These are phyloP conservation scores for Dioszegia crocea DNA, from an alignment of 768 basidiomycete genomes.

Conservation along the genomic window DNA sequence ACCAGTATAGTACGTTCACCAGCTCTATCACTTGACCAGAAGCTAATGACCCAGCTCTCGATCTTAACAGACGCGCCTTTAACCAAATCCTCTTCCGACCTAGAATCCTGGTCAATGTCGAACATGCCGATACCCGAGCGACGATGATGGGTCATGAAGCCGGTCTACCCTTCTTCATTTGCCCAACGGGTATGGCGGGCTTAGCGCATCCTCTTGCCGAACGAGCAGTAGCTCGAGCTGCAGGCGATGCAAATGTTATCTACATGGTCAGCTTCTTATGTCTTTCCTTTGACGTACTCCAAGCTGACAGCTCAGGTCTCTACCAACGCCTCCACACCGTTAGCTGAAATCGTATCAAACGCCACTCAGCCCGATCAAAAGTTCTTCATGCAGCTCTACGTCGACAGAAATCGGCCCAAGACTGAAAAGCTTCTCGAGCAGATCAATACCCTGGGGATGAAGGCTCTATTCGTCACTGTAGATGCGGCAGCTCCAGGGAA, in stretches of 20 bases:
- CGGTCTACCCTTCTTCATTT: constrained; percentile 51
- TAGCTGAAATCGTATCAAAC: constrained; percentile 43
- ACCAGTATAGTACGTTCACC: constrained; percentile 40
- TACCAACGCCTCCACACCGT: constrained; percentile 49
- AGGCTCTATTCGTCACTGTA: constrained; percentile 49
- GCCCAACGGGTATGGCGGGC: constrained; percentile 51
- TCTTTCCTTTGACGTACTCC: too few relatives aligned
- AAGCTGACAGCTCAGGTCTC: constrained; percentile 39
- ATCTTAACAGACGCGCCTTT: constrained; percentile 35
- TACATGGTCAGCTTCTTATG: constrained; percentile 33
- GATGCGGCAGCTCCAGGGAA: constrained; percentile 49
- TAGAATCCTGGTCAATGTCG: constrained; percentile 46
- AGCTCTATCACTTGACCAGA: not conserved
- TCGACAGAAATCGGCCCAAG: constrained; percentile 43
- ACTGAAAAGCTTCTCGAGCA: constrained; percentile 42
- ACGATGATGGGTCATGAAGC: constrained; percentile 47
- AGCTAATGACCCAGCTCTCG: constrained; percentile 24
- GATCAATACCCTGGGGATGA: constrained; percentile 44
- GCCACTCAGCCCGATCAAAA: constrained; percentile 27
- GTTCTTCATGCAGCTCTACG: constrained; percentile 52
- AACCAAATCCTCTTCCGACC: constrained; percentile 50
- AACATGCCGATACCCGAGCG: constrained; percentile 41
- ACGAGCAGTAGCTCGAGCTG: constrained; percentile 42
- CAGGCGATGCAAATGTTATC: constrained; percentile 38
- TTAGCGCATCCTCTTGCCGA: constrained; percentile 51